Evolutionary conservation across 2,329 filamentous ascomycete genomes (phyloP), one percentile per base, ranked within the genome.

Genomic region (Karstenula rhodostoma): DNA sequence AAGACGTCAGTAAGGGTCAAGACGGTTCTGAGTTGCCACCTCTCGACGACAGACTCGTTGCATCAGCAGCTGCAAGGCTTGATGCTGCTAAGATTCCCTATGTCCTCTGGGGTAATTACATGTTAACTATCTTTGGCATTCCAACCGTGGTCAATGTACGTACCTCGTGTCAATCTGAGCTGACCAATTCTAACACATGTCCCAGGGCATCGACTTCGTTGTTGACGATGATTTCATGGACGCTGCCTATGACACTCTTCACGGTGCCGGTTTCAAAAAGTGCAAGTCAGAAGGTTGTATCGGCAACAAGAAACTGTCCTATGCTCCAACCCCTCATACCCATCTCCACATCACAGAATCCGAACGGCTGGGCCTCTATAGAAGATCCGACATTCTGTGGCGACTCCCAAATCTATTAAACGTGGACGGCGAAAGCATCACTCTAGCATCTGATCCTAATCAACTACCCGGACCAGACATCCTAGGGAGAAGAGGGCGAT

Each of bases 361-460:
- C 12, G 17, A 44, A 44, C 10, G 42, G 10, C 42, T 44, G 17
- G 12, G 42, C 17, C 42, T 44, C 42, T 44, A 44, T 19, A 44
- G 7, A 44, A 44, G 42, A 44, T 44, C 42, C 8, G 42, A 19
- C 12, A 44, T 44, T 44, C 17, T 44, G 22, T 19, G 42, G 17
- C 42, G 42, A 44, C 42, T 44, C 42, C 42, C 42, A 44, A 44
- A 44, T 44, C 42, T 44, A 44, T n/a, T 15, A 44, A 44, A 44
- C 12, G 42, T 44, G 42, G 42, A 44, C 42, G 17, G 42, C 42
- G 42, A 44, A 44, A 44, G 12, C 17, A 44, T 44, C 9, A 44
- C 17, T 19, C 42, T 44, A 44, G 42, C 42, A 44, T 44, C 42
- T 44, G 42, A 44, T 44, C 42, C 42, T n/a, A 19, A 44, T 44